Evolutionary conservation across 495 filamentous ascomycete species (phyloP).

Genomic region (Aspergillus egyptiacus): DNA sequence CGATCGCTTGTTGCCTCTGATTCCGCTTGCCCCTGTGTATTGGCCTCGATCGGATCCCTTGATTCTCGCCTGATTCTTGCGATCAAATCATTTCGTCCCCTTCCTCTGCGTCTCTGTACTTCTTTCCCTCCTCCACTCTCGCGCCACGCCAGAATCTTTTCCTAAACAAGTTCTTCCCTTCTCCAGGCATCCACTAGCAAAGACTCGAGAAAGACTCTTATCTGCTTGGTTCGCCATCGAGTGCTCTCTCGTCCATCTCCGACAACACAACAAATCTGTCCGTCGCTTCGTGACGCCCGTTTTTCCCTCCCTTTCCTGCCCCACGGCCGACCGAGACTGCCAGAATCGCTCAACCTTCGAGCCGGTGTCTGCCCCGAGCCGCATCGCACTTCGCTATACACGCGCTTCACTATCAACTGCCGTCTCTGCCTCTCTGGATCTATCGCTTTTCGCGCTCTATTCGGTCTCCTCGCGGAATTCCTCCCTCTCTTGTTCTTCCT

Average conservation of each 20-base stretch:
- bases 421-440: neutral
- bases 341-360: slow-evolving; percentile 4
- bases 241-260: neutral
- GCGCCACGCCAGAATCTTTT: slow-evolving; percentile 11
- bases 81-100: slow-evolving; percentile 1
- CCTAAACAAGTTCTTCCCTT: slow-evolving; percentile 3
- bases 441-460: slow-evolving; percentile 4
- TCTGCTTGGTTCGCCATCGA: slow-evolving; percentile 3
- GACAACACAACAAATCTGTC: slow-evolving; percentile 4
- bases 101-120: slow-evolving; percentile 4
- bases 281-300: slow-evolving; percentile 7
- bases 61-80: slow-evolving; percentile 12
- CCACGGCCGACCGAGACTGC: slow-evolving; percentile 9
- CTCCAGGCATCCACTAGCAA: neutral
- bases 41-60: slow-evolving; percentile 14
- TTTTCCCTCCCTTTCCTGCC: slow-evolving; percentile 9
- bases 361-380: slow-evolving; percentile 13
- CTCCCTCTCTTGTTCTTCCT: neutral
- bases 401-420: slow-evolving; percentile 5
- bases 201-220: neutral
- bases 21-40: neutral
- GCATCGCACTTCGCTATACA: slow-evolving; percentile 17
- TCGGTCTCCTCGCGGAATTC: neutral
- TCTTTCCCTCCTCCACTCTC: slow-evolving; percentile 10
- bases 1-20: no score